phyloP scores from a whole-genome alignment of 2,329 filamentous ascomycete species.

The Penicillium sp. region DNA sequence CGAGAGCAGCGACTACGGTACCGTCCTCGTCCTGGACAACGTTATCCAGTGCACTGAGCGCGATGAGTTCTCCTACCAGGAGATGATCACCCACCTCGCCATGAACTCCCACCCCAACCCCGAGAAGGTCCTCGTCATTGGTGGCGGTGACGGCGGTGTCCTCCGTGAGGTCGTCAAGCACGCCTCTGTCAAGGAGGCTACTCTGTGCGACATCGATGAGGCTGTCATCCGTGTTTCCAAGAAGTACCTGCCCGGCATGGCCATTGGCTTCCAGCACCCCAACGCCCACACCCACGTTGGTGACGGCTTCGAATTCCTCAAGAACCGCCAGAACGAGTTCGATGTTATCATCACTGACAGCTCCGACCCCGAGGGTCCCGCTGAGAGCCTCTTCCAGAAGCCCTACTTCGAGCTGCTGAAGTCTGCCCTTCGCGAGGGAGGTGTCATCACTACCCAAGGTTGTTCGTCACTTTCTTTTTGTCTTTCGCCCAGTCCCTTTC shows the following conservation, averaged over 20 bases:
- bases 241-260: conserved; percentile 92
- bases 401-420: conserved; percentile 92
- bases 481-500: conserved; percentile 46
- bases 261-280: conserved; percentile 83
- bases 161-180: conserved; percentile 99
- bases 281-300: conserved; percentile 87
- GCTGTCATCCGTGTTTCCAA: conserved; percentile 97
- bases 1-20: conserved; percentile 94
- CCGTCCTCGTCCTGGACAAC: conserved; percentile 92
- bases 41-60: conserved; percentile 98
- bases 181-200: conserved; percentile 88
- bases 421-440: conserved; percentile 82
- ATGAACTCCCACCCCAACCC: conserved; percentile 98
- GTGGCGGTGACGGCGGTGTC: conserved; percentile 92
- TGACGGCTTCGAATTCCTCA: conserved; percentile 97
- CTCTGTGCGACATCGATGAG: conserved; percentile 98
- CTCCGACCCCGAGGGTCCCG: conserved; percentile 91
- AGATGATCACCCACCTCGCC: conserved; percentile 98
- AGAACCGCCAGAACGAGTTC: conserved; percentile 92
- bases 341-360: conserved; percentile 99
- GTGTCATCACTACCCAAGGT: conserved; percentile 99
- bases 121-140: conserved; percentile 96
- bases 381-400: conserved; percentile 95
- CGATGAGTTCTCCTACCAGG: conserved; percentile 98
- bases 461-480: conserved; percentile 73